Conservation (phyloP, 106 monocot genomes). For the Phalaenopsis aphrodite region DNA sequence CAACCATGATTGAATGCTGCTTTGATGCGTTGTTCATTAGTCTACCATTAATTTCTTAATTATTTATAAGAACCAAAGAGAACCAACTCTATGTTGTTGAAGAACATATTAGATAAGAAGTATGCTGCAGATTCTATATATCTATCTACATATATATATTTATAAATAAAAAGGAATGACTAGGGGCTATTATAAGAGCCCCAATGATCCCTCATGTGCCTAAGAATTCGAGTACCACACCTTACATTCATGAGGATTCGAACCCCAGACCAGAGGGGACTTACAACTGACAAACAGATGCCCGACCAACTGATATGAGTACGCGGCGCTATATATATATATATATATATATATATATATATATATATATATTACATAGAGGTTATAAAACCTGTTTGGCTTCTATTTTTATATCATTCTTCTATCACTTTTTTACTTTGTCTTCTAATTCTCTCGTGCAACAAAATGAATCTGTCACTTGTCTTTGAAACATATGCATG, state of each 20-base stretch:
- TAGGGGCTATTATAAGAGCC: too few relatives aligned
- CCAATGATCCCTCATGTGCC: too few relatives aligned
- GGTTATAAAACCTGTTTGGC: not conserved
- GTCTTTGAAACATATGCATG: not conserved
- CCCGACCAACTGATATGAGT: too few relatives aligned
- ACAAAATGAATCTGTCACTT: not conserved
- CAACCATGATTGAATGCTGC: not conserved
- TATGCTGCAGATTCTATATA: not conserved
- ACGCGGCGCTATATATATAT: not conserved
- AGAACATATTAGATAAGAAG: not conserved
- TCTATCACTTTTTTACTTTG: not conserved
- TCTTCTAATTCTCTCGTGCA: not conserved
- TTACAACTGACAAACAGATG: too few relatives aligned
- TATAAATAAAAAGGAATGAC: too few relatives aligned
- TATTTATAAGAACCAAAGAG: not conserved
- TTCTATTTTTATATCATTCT: not conserved
- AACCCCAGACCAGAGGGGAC: too few relatives aligned
- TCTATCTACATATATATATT: too few relatives aligned
- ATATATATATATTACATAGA: not conserved
- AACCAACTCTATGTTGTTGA: not conserved
- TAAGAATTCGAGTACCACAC: too few relatives aligned
- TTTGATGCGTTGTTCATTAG: not conserved
- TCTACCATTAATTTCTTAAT: not conserved
- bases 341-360: not conserved
- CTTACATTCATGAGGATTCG: too few relatives aligned